These are phyloP conservation scores for Clarireedia monteithiana DNA, from an alignment of 2,329 filamentous ascomycete genomes.

Conservation along the genomic window DNA sequence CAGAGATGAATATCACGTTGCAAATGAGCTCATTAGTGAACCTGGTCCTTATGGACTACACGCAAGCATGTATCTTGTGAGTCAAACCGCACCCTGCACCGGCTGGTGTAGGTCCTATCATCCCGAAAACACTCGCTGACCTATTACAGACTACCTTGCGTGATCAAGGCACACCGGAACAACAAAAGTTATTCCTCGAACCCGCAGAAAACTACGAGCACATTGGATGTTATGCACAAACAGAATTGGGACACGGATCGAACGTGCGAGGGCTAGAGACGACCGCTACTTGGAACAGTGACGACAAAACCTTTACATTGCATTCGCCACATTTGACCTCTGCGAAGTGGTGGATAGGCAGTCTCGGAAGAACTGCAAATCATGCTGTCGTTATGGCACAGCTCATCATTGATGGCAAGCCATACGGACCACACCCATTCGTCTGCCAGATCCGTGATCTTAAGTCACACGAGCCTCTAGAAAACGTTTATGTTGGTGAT, in stretches of 20 bases:
- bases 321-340: conserved; percentile 68
- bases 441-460: conserved; percentile 66
- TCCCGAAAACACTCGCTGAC: too few relatives aligned
- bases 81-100: conserved; percentile 13
- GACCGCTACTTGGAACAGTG: conserved; percentile 55
- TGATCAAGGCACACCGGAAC: conserved; percentile 65
- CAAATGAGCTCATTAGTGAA: conserved; percentile 64
- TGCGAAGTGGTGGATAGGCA: conserved; percentile 82
- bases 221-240: conserved; percentile 76
- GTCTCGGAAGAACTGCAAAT: conserved; percentile 67
- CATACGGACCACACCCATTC: conserved; percentile 69
- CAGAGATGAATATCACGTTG: conserved; percentile 53
- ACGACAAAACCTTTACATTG: conserved; percentile 67
- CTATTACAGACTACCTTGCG: conserved; percentile 51
- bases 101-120: too few relatives aligned
- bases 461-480: conserved; percentile 60
- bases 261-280: conserved; percentile 55
- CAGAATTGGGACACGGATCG: conserved; percentile 70
- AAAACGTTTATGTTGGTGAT: conserved; percentile 67
- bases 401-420: conserved; percentile 59
- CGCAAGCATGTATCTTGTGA: conserved; percentile 58
- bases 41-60: conserved; percentile 68
- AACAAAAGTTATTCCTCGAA: conserved; percentile 65
- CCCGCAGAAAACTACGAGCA: conserved; percentile 61
- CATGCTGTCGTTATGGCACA: conserved; percentile 75